Evolutionary conservation across 192 early-diverging fungal species (phyloP), one percentile per base, ranked within the genome.

Genomic region (Backusella sp.): DNA sequence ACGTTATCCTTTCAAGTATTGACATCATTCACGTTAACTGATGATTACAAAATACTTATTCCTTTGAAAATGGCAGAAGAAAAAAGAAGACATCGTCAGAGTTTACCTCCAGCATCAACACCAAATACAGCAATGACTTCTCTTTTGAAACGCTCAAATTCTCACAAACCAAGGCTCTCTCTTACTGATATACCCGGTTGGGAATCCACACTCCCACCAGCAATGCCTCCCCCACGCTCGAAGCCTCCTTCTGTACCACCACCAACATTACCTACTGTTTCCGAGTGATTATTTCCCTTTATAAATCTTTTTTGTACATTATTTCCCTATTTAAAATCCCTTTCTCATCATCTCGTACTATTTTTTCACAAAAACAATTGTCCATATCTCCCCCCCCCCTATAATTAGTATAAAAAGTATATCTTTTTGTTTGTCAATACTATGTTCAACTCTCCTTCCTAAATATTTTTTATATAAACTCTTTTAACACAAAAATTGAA

Each of bases 221-320:
- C 70, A 66, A 39, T 77, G 44, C 76, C 76, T 41, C 76, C 76
- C n/a, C 76, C 76, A 65, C 46, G 34, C 6, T 72, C 76, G 7
- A 59, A 37, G n/a, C 76, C 70, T 19, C 76, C 76, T 2, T 59
- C 76, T 77, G 42, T 72, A 36, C 56, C 56, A 62, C 70, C 56
- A 26, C 42, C 75, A 72, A 23, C 39, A 23, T 23, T 49, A 12
- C 42, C 70, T 19, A 30, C 70, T 9, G 70, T 72, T 17, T 42
- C 70, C 41, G 70, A 72, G 30, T 62, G 56, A 62, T 28, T 26
- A 28, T 62, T 62, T 72, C 21, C 30, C 56, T 39, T 32, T 62
- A 11, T 62, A 28, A 21, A 62, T 28, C 42, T 62, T 28, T n/a
- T 62, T 62, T 62, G 56, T 62, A 62, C 23, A 62, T 62, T 62